Base-by-base conservation (phyloP, 768 basidiomycete species). In the Mycena olivaceomarginata region DNA sequence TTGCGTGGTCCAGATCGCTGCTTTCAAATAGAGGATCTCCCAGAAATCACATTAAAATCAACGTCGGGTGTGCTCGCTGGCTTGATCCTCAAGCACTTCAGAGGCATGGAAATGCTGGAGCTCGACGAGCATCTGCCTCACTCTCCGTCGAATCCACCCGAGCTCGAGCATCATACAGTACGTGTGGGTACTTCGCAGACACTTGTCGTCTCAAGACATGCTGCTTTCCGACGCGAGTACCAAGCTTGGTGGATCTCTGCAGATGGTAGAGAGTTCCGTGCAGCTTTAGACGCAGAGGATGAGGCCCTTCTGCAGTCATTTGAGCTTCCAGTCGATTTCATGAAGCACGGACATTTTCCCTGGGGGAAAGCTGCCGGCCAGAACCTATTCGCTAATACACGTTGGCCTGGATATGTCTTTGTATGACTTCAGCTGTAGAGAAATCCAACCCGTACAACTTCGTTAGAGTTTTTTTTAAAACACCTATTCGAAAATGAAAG, bases 1-100 rank as follows among this genome's bases (percentile, higher is more conserved):
- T 53, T 63, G 6, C 70, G 62, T 4, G 46, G 18, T 15, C 60
- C 41, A 2, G 70, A 71, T 39, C 60, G 62, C 22, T 72, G 62
- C 51, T 72, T 64, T 37, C 18, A 48, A 3, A 72, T 72, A 7
- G 71, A 72, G 4, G 39, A 15, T 4, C 5, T 72, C 12, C 62
- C 60, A 1, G 51, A 37, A 4, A 39, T 65, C 5, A 2, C 37
- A 0, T 7, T 4, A 0, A 22, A 31, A 5, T 13, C 25, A 5
- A 59, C 40, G 0, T 43, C 41, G 1, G 71, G 71, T 0, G 15
- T 40, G 13, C n/a, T 56, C 7, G 48, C 48, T 3, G 20, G 8
- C 2, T 2, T 72, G 2, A 13, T 72, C 16, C 13, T 8, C 13
- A 8, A 5, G 0, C 20, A 16, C 6, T 45, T 72, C 18, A 46